Evolutionary conservation across 208 protist species (phyloP).

Genomic region (Phytomonas sp.): DNA sequence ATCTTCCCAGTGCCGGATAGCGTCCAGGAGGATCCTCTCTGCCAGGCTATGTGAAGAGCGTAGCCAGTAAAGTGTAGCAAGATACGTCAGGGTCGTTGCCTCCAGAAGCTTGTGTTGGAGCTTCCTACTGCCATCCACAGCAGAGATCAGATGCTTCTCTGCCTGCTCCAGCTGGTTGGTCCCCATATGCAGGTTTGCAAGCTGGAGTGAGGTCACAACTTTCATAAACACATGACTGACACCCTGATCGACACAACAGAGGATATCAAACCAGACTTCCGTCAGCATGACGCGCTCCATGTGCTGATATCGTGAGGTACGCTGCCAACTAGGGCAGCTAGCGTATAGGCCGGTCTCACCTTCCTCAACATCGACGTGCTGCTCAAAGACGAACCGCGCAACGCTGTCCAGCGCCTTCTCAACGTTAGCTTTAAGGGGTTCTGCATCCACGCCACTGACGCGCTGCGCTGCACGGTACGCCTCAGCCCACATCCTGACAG

Average conservation of each 20-base stretch:
- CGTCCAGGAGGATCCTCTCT: slow-evolving; percentile 47
- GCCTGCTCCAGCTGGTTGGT: slow-evolving; percentile 70
- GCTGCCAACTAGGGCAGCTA: slow-evolving; percentile 41
- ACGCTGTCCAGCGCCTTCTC: slow-evolving; percentile 53
- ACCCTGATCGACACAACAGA: slow-evolving; percentile 37
- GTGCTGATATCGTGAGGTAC: slow-evolving; percentile 62
- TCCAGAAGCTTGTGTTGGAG: slow-evolving; percentile 41
- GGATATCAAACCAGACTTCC: slow-evolving; percentile 71
- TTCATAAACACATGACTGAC: slow-evolving; percentile 53
- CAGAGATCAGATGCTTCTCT: slow-evolving; percentile 50
- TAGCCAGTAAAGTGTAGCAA: slow-evolving; percentile 68
- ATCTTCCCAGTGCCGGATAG: slow-evolving; percentile 46
- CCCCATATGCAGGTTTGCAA: slow-evolving; percentile 81
- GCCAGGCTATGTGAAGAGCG: slow-evolving; percentile 67
- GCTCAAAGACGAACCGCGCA: slow-evolving; percentile 48
- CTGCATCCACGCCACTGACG: slow-evolving; percentile 38
- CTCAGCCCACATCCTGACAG: slow-evolving; percentile 71
- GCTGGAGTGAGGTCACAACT: slow-evolving; percentile 51
- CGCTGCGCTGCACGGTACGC: slow-evolving; percentile 34
- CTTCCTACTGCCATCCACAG: slow-evolving; percentile 27
- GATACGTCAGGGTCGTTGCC: slow-evolving; percentile 58
- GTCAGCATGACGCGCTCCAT: slow-evolving; percentile 80
- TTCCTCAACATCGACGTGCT: slow-evolving; percentile 44
- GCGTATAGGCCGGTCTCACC: slow-evolving; percentile 11
- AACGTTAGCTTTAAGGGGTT: slow-evolving; percentile 34